These are phyloP conservation scores for Zygoascus flipseniorum DNA, from an alignment of 805 yeast species.

Conservation along the genomic window DNA sequence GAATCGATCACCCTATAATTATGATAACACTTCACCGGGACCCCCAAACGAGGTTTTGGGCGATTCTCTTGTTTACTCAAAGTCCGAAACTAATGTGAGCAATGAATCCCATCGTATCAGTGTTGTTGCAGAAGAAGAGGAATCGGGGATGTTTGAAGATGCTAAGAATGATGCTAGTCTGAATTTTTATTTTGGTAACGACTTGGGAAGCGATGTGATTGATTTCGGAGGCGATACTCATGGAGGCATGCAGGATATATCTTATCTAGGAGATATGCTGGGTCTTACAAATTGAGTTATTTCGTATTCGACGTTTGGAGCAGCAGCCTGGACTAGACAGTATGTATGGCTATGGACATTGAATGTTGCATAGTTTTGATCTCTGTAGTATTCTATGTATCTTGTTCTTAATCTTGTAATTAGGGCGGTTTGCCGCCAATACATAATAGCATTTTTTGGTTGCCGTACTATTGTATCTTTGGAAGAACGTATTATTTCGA, in stretches of 20 bases:
- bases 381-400: too few species aligned
- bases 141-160: background rate
- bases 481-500: too few species aligned
- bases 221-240: background rate
- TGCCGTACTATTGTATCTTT: too few species aligned
- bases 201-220: background rate
- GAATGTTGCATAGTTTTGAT: too few species aligned
- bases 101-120: background rate
- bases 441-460: too few species aligned
- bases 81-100: background rate
- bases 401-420: too few species aligned
- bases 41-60: background rate
- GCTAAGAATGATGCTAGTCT: background rate
- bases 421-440: too few species aligned
- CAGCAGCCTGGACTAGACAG: too few species aligned
- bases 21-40: background rate
- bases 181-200: background rate
- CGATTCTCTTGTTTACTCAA: background rate
- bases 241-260: background rate
- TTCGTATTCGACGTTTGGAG: too few species aligned
- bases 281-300: background rate
- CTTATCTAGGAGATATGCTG: background rate
- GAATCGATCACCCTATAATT: background rate
- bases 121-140: background rate
- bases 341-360: too few species aligned